Conservation (phyloP, 306 rosid species). For the Pueraria montana region DNA sequence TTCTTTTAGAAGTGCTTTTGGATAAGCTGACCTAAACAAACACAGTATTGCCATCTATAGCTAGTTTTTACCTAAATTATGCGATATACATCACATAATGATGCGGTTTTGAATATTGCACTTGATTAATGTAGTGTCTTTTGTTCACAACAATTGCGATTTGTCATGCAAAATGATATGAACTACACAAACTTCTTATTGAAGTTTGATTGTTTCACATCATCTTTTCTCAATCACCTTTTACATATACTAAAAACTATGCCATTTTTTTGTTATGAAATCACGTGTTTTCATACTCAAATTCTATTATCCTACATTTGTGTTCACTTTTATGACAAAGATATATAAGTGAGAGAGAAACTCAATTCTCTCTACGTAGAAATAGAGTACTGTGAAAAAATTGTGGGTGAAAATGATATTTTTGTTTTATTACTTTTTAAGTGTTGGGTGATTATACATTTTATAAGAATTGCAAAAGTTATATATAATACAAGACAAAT, state of each 20-base stretch:
- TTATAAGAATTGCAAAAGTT: too few species aligned
- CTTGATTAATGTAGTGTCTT: too few species aligned
- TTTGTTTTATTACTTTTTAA: too few species aligned
- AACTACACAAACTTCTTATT: not conserved
- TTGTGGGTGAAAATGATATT: too few species aligned
- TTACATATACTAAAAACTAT: not conserved
- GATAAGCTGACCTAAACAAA: too few species aligned
- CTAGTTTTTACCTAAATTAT: not conserved
- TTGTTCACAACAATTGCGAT: not conserved
- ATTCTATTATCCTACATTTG: not conserved
- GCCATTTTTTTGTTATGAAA: not conserved
- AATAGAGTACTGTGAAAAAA: too few species aligned
- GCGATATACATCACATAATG: not conserved
- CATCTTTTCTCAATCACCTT: not conserved
- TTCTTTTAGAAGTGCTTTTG: too few species aligned
- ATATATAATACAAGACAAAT: not conserved
- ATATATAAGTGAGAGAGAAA: not conserved
- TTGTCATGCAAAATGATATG: not conserved
- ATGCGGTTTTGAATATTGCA: slow-evolving; percentile 33
- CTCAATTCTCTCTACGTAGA: not conserved
- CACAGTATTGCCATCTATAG: too few species aligned
- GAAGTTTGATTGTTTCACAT: not conserved
- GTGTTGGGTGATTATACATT: too few species aligned
- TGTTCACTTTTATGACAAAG: not conserved
- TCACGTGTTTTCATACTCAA: not conserved